These are phyloP conservation scores for Aspergillus sp. DNA, from an alignment of 2,329 filamentous ascomycete species.

Conservation along the genomic window DNA sequence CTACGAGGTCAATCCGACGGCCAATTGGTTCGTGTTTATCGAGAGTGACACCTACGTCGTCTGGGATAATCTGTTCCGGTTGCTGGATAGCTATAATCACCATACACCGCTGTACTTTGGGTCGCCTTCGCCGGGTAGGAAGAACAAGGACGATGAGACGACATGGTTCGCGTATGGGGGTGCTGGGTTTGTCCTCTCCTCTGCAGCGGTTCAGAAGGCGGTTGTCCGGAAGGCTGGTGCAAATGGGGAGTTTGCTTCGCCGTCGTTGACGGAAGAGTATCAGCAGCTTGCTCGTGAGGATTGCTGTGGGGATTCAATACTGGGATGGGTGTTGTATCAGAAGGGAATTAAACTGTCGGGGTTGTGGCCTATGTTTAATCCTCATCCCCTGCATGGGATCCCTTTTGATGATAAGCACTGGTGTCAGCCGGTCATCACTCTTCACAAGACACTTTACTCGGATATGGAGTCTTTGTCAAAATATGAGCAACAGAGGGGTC, in stretches of 20 bases:
- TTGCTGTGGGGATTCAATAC: constrained; percentile 50
- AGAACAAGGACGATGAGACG: constrained; percentile 46
- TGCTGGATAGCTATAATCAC: constrained; percentile 46
- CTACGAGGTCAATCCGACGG: constrained; percentile 36
- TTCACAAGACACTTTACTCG: constrained; percentile 45
- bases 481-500: constrained; percentile 28
- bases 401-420: constrained; percentile 44
- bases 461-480: constrained; percentile 49
- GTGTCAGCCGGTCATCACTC: constrained; percentile 48
- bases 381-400: constrained; percentile 47
- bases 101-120: constrained; percentile 46
- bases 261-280: constrained; percentile 8
- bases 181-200: constrained; percentile 47
- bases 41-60: constrained; percentile 55
- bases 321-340: constrained; percentile 45
- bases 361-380: constrained; percentile 46
- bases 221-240: constrained; percentile 5
- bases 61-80: constrained; percentile 48
- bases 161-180: constrained; percentile 49
- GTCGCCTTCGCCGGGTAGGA: constrained; percentile 12
- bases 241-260: constrained; percentile 35
- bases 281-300: constrained; percentile 41
- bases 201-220: constrained; percentile 38
- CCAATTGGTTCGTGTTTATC: constrained; percentile 55
- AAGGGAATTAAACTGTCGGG: constrained; percentile 44